Conservation (phyloP, 371 early-diverging fungal species). For the Mortierella sp. region DNA sequence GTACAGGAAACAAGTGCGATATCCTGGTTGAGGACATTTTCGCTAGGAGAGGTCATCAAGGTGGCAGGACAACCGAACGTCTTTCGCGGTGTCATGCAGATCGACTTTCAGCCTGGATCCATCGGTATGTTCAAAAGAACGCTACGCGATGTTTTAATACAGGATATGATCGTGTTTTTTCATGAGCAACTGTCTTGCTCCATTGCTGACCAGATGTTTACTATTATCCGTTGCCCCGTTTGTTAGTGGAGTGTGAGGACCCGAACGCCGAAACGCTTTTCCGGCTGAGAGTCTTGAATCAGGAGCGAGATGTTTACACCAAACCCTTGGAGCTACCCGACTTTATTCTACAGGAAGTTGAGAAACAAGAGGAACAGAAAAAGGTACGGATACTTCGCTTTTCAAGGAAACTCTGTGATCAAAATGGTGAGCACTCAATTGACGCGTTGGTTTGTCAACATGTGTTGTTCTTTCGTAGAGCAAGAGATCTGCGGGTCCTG, state of each 20-base stretch:
- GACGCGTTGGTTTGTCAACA: background rate
- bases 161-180: background rate
- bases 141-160: background rate
- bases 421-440: background rate
- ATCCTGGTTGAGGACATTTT: background rate
- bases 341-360: conserved; percentile 12
- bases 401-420: background rate
- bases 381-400: background rate
- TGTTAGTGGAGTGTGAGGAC: conserved; percentile 22
- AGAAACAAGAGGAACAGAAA: too few relatives aligned
- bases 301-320: conserved; percentile 28
- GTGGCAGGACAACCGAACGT: conserved; percentile 14
- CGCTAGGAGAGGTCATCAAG: conserved; percentile 26
- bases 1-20: conserved; percentile 11
- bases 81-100: conserved; percentile 19
- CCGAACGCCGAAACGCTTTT: conserved; percentile 48
- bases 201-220: background rate
- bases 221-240: background rate
- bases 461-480: background rate
- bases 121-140: conserved; percentile 1
- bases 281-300: conserved; percentile 32
- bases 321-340: conserved; percentile 22
- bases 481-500: background rate
- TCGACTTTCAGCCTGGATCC: conserved; percentile 32
- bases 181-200: background rate